Percentiles rank a stretch among this genome's conserved stretches.
Conservation (phyloP, 2,329 filamentous ascomycete species). For the Periconia sp. region DNA sequence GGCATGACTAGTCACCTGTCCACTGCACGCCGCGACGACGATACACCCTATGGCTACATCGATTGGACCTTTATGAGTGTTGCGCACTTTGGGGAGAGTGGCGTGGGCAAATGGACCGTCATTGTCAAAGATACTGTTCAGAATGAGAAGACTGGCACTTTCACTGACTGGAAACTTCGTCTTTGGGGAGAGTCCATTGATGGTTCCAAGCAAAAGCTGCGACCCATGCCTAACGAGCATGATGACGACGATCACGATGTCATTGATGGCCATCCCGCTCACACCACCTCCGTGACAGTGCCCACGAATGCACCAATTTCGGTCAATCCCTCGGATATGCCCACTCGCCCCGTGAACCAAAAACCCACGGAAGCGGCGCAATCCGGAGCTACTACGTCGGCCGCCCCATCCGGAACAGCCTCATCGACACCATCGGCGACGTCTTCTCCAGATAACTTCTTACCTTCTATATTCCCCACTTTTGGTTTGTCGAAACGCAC, state of each 20-base stretch:
- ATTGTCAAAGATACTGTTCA: slow-evolving; percentile 83
- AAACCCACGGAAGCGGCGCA: slow-evolving; percentile 55
- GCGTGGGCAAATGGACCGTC: slow-evolving; percentile 88
- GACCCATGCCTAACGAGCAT: slow-evolving; percentile 81
- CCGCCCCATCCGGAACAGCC: slow-evolving; percentile 22
- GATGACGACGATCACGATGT: slow-evolving; percentile 82
- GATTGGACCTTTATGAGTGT: slow-evolving; percentile 99
- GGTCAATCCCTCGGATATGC: slow-evolving; percentile 55
- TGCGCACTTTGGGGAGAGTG: slow-evolving; percentile 92
- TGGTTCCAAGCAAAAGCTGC: slow-evolving; percentile 70
- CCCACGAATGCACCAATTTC: slow-evolving; percentile 55
- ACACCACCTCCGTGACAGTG: slow-evolving; percentile 63
- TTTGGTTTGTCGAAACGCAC: slow-evolving; percentile 88
- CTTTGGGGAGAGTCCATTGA: slow-evolving; percentile 92
- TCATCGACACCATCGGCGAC: slow-evolving; percentile 28
- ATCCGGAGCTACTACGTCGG: slow-evolving; percentile 24
- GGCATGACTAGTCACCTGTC: slow-evolving; percentile 85
- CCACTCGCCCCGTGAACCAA: slow-evolving; percentile 62
- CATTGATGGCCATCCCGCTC: slow-evolving; percentile 61
- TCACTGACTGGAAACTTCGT: slow-evolving; percentile 91
- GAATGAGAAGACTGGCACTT: slow-evolving; percentile 78
- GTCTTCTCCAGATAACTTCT: slow-evolving; percentile 56
- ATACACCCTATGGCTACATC: slow-evolving; percentile 71
- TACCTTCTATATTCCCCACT: slow-evolving; percentile 87
- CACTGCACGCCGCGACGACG: slow-evolving; percentile 73